These are phyloP conservation scores for Rhodocollybia butyracea DNA, from an alignment of 768 basidiomycete genomes.

Conservation along the genomic window DNA sequence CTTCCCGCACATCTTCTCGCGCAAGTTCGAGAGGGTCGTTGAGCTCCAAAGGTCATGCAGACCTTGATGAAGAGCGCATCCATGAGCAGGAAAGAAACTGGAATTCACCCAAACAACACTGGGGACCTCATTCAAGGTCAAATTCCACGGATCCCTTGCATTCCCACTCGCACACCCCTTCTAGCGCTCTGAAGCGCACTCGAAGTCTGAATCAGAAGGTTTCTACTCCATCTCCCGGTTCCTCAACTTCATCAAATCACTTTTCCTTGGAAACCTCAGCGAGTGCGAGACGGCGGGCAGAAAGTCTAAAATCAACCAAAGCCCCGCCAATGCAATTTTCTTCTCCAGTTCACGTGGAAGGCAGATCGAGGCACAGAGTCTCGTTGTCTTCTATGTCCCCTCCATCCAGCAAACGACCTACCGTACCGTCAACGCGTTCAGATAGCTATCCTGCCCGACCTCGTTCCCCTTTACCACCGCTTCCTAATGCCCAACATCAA, in stretches of 20 bases:
- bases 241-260: slow-evolving; percentile 12
- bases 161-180: background rate
- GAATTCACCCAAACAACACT: slow-evolving; percentile 61
- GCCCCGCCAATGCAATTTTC: background rate
- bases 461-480: slow-evolving; percentile 12
- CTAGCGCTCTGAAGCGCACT: background rate
- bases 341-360: slow-evolving; percentile 7
- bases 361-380: background rate
- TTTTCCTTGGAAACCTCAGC: slow-evolving; percentile 3
- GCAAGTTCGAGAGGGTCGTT: slow-evolving; percentile 24
- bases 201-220: slow-evolving; percentile 7
- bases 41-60: slow-evolving; percentile 26
- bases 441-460: slow-evolving; percentile 19
- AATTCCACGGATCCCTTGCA: background rate
- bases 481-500: background rate
- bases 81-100: slow-evolving; percentile 65
- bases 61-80: slow-evolving; percentile 28
- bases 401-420: background rate
- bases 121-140: slow-evolving; percentile 30
- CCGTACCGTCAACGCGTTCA: slow-evolving; percentile 6
- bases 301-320: slow-evolving; percentile 14
- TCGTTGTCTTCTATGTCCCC: background rate
- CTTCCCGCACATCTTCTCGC: slow-evolving; percentile 9
- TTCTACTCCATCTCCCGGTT: slow-evolving; percentile 15
- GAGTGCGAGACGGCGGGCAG: slow-evolving; percentile 15